Percentiles rank a stretch among this genome's conserved stretches.
phyloP scores from a whole-genome alignment of 1,284 basidiomycete species.

The Ganoderma leucocontextum region DNA sequence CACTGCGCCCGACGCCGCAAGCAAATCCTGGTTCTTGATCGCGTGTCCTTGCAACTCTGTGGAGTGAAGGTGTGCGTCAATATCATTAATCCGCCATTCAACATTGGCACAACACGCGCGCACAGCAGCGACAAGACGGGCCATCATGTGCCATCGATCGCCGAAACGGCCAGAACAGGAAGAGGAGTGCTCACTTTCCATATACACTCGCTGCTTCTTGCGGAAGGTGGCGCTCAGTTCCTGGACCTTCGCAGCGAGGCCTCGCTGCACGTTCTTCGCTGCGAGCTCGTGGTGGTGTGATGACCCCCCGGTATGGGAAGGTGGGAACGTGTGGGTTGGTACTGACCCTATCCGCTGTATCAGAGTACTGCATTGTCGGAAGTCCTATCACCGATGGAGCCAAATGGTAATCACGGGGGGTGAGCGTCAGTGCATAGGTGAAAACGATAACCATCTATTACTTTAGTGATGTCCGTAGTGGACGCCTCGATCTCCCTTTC shows the following conservation, averaged over 20 bases:
- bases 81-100: slow-evolving; percentile 1
- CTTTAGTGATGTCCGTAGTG: slow-evolving; percentile 76
- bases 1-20: slow-evolving; percentile 86
- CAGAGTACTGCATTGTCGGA: slow-evolving; percentile 82
- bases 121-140: not conserved
- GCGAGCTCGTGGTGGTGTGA: slow-evolving; percentile 70
- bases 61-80: slow-evolving; percentile 17
- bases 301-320: slow-evolving; percentile 57
- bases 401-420: slow-evolving; percentile 18
- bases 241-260: slow-evolving; percentile 93
- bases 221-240: slow-evolving; percentile 93
- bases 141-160: slow-evolving; percentile 31
- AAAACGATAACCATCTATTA: slow-evolving; percentile 29
- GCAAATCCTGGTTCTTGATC: slow-evolving; percentile 92
- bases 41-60: slow-evolving; percentile 92
- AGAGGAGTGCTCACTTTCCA: slow-evolving; percentile 83
- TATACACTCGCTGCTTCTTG: slow-evolving; percentile 97
- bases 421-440: slow-evolving; percentile 7
- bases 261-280: slow-evolving; percentile 96
- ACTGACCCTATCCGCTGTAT: slow-evolving; percentile 76
- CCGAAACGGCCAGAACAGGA: slow-evolving; percentile 27
- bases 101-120: not conserved
- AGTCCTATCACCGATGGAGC: slow-evolving; percentile 64
- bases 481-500: slow-evolving; percentile 93
- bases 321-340: slow-evolving; percentile 46